Evolutionary conservation across 208 protist species (phyloP), one percentile per base, ranked within the genome.

Genomic region (Porcisia deanei): DNA sequence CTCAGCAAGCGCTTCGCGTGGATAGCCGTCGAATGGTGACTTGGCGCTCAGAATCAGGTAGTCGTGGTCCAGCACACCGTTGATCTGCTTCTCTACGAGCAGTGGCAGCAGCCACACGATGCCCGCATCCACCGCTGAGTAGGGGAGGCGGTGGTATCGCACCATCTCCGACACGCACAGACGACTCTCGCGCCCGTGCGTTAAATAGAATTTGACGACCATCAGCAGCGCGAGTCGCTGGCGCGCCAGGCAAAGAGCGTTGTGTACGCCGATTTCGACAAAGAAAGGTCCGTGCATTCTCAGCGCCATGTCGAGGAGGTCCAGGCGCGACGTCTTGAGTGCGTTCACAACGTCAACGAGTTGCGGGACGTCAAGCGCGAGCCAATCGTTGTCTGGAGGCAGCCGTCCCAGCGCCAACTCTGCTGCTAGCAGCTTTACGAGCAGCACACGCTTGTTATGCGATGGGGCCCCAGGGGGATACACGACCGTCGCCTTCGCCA

Each of bases 61-160:
- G 47, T 81, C 77, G 53, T 85, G 76, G 16, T 97, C 91, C n/a
- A 97, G 80, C 25, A 94, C 84, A 57, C 93, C 93, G 84, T 95
- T 94, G 63, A 97, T 93, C 63, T 75, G 69, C 80, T 83, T 85
- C 45, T 92, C 79, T 34, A 93, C 81, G 7, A 97, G 77, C 55
- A 97, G 80, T 37, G 93, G 93, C 73, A 97, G 77, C 73, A 97
- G 79, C 89, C 90, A 97, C 37, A 85, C 82, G 61, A 85, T 41
- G 30, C 59, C 73, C 9, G 84, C 87, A 64, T 88, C 87, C 37
- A 14, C 60, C 12, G 71, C 20, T 2, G 71, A 79, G 74, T 90
- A 89, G 25, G 88, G 85, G 45, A 96, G 58, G 52, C 77, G 49
- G 67, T 86, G 89, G 52, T 88, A 88, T 14, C 76, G 75, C 39